These are phyloP conservation scores for Jamesozyma piceae DNA, from an alignment of 805 yeast species.

Conservation along the genomic window DNA sequence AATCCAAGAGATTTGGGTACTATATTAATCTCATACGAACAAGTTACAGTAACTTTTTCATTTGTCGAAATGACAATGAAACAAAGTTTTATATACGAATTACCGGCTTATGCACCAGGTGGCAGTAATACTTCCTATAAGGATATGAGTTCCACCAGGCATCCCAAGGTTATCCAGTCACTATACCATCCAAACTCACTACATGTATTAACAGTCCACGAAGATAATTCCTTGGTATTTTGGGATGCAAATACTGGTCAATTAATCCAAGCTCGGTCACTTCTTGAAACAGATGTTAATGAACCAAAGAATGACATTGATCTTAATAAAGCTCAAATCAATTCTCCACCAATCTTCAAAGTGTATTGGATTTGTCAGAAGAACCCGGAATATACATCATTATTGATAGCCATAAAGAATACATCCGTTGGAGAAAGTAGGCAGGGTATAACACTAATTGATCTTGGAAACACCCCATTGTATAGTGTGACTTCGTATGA, in stretches of 20 bases:
- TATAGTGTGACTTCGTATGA: constrained; percentile 76
- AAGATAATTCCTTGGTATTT: constrained; percentile 76
- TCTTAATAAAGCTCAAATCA: constrained; percentile 9
- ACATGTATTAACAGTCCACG: constrained; percentile 69
- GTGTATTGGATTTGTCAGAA: constrained; percentile 71
- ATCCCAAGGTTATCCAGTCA: constrained; percentile 42
- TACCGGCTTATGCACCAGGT: constrained; percentile 65
- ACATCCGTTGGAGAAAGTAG: constrained; percentile 35
- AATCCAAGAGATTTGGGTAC: constrained; percentile 87
- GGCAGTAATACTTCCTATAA: constrained; percentile 38
- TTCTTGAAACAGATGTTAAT: constrained; percentile 58
- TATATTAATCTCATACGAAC: constrained; percentile 61
- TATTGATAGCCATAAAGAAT: constrained; percentile 58
- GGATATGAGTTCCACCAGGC: constrained; percentile 25
- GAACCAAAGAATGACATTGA: constrained; percentile 32
- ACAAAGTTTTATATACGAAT: constrained; percentile 47
- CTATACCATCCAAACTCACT: constrained; percentile 90
- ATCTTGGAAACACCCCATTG: constrained; percentile 72
- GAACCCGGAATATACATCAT: constrained; percentile 72
- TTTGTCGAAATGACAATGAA: constrained; percentile 51
- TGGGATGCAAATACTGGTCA: constrained; percentile 86
- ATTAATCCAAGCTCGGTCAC: constrained; percentile 61
- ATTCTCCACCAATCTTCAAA: constrained; percentile 37
- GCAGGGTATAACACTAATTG: constrained; percentile 44
- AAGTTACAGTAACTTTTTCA: constrained; percentile 61